phyloP scores from a whole-genome alignment of 2,329 filamentous ascomycete species.

The Trichophyton equinum region DNA sequence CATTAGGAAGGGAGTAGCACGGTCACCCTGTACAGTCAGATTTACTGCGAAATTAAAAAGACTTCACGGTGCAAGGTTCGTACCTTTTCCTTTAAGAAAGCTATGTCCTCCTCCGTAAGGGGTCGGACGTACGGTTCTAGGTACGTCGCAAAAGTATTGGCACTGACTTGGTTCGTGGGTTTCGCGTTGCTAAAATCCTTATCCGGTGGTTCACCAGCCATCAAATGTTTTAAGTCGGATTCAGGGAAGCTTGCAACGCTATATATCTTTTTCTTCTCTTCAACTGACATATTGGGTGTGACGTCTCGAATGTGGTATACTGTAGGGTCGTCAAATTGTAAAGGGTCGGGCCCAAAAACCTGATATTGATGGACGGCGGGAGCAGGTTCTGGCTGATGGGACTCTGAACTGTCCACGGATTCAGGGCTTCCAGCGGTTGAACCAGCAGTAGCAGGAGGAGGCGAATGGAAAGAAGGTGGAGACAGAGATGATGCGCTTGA shows the following conservation, averaged over 20 bases:
- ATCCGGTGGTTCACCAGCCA: conserved; percentile 79
- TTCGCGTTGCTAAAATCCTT: conserved; percentile 94
- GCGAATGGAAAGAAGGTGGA: conserved; percentile 32
- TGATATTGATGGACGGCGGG: conserved; percentile 60
- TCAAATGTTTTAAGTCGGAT: conserved; percentile 68
- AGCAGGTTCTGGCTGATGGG: conserved; percentile 48
- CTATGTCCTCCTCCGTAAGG: conserved; percentile 84
- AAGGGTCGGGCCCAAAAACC: conserved; percentile 84
- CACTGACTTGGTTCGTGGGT: conserved; percentile 85
- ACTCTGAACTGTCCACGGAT: conserved; percentile 46
- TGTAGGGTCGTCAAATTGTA: conserved; percentile 80
- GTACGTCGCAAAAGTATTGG: conserved; percentile 83
- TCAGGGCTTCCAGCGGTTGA: conserved; percentile 50
- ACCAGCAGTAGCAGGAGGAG: conserved; percentile 44
- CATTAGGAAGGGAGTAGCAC: conserved; percentile 70
- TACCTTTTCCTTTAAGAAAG: conserved; percentile 73
- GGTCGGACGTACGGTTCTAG: conserved; percentile 83
- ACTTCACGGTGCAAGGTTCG: conserved; percentile 14
- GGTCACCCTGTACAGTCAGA: conserved; percentile 49
- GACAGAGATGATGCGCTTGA: conserved; percentile 31
- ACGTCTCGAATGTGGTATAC: conserved; percentile 82
- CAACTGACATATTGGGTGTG: conserved; percentile 61
- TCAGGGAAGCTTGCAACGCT: conserved; percentile 74
- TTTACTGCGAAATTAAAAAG: conserved; percentile 7
- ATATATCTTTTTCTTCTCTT: conserved; percentile 79